Conservation (phyloP, 805 yeast genomes). For the Saccharomycopsis babjevae region DNA sequence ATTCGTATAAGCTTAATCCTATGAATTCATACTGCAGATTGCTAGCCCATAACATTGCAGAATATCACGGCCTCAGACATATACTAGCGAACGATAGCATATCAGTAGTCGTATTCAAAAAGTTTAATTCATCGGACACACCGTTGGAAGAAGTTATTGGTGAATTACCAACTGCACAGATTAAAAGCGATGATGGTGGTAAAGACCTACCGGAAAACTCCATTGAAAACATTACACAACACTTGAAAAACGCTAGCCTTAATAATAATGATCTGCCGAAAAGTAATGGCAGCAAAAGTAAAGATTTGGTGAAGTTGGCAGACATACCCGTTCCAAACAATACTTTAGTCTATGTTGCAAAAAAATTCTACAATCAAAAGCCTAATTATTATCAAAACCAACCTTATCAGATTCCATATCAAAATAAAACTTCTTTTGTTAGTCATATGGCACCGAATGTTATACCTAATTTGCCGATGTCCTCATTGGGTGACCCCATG, state of each 20-base stretch:
- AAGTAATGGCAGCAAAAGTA: background rate
- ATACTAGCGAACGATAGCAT: slow-evolving; percentile 40
- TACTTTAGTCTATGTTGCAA: background rate
- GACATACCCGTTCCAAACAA: slow-evolving; percentile 5
- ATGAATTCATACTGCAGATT: slow-evolving; percentile 63
- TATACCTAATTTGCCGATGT: background rate
- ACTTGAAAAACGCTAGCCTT: background rate
- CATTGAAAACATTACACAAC: slow-evolving; percentile 1
- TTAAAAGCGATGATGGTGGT: slow-evolving; percentile 21
- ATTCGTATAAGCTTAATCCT: slow-evolving; percentile 37
- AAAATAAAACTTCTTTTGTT: background rate
- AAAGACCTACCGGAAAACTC: slow-evolving; percentile 1
- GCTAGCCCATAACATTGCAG: slow-evolving; percentile 60
- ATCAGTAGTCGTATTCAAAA: slow-evolving; percentile 35
- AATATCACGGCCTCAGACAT: slow-evolving; percentile 54
- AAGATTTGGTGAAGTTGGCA: background rate
- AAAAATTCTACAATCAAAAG: background rate
- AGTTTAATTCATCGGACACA: slow-evolving; percentile 14
- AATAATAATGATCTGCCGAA: background rate
- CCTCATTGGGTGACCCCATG: background rate
- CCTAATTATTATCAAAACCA: background rate
- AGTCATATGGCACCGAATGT: background rate
- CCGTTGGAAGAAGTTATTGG: background rate
- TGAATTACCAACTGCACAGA: background rate
- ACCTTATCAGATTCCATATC: background rate